These are phyloP conservation scores for Ophiocytium majus DNA, from an alignment of 352 stramenopile genomes.

Conservation along the genomic window DNA sequence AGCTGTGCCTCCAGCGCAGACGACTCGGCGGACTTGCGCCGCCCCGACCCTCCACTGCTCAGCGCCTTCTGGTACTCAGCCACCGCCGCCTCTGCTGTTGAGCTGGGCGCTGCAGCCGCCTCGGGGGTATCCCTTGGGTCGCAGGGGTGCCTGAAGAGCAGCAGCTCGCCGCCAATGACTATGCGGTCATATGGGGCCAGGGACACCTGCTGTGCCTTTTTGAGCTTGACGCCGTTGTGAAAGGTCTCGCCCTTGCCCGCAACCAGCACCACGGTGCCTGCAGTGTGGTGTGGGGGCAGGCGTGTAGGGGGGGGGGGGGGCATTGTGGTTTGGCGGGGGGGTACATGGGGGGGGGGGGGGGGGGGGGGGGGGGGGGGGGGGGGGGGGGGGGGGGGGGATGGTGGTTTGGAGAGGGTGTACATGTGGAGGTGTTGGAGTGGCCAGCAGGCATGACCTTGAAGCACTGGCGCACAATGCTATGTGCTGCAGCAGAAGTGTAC, in stretches of 20 bases:
- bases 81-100: constrained; percentile 74
- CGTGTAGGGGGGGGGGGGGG: too few relatives aligned
- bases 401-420: too few relatives aligned
- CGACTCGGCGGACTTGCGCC: constrained; percentile 36
- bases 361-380: too few relatives aligned
- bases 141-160: constrained; percentile 41
- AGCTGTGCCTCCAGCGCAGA: constrained; percentile 48
- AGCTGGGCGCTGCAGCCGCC: constrained; percentile 27
- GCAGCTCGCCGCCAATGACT: constrained; percentile 55
- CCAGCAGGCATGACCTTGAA: too few relatives aligned
- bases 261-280: constrained; percentile 31
- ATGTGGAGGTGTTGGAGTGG: too few relatives aligned
- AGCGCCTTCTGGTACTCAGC: constrained; percentile 78
- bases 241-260: constrained; percentile 46
- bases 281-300: too few relatives aligned
- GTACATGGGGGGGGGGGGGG: too few relatives aligned
- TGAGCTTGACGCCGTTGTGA: constrained; percentile 47
- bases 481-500: too few relatives aligned
- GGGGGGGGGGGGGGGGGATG: too few relatives aligned
- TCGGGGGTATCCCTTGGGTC: neutral
- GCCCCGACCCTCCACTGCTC: neutral
- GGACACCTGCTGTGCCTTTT: constrained; percentile 24
- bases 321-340: too few relatives aligned
- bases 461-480: too few relatives aligned
- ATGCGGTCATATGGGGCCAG: constrained; percentile 53